Evolutionary conservation across 345 rosid genomes (phyloP).

Genomic region (Rhodomyrtus tomentosa): DNA sequence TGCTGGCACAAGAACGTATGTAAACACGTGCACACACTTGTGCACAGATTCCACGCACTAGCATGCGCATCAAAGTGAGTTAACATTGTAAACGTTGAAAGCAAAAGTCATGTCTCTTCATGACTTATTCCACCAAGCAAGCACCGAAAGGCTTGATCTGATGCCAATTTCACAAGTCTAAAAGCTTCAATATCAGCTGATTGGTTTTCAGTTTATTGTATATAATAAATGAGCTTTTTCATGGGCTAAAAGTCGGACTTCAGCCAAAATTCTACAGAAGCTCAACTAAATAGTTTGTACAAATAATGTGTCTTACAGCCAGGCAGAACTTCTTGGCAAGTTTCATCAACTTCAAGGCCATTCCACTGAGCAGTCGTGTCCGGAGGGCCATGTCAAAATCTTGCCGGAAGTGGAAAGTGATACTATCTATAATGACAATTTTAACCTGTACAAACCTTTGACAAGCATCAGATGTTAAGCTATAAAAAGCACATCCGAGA

Average conservation of each 20-base stretch:
- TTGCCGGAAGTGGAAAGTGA: slow-evolving; percentile 96
- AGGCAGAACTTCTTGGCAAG: slow-evolving; percentile 69
- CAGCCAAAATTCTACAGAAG: background rate
- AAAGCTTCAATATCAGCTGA: background rate
- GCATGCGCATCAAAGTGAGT: background rate
- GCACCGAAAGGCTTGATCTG: too few relatives aligned
- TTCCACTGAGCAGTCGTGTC: slow-evolving; percentile 64
- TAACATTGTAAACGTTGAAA: background rate
- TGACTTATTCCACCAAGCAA: too few relatives aligned
- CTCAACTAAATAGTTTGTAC: background rate
- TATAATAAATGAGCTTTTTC: background rate
- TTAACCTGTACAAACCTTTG: slow-evolving; percentile 47
- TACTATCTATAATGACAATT: slow-evolving; percentile 65
- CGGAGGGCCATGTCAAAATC: slow-evolving; percentile 78
- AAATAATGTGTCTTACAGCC: slow-evolving; percentile 42
- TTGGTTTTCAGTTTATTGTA: background rate
- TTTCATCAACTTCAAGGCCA: slow-evolving; percentile 85
- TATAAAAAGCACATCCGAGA: background rate
- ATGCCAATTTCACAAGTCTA: background rate
- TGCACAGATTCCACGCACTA: background rate
- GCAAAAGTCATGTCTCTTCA: background rate
- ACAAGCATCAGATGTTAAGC: background rate
- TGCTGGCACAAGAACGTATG: background rate
- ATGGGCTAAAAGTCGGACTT: background rate
- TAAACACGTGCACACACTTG: background rate